These are phyloP conservation scores for Septoria petroselini DNA, from an alignment of 2,329 filamentous ascomycete species.

Conservation along the genomic window DNA sequence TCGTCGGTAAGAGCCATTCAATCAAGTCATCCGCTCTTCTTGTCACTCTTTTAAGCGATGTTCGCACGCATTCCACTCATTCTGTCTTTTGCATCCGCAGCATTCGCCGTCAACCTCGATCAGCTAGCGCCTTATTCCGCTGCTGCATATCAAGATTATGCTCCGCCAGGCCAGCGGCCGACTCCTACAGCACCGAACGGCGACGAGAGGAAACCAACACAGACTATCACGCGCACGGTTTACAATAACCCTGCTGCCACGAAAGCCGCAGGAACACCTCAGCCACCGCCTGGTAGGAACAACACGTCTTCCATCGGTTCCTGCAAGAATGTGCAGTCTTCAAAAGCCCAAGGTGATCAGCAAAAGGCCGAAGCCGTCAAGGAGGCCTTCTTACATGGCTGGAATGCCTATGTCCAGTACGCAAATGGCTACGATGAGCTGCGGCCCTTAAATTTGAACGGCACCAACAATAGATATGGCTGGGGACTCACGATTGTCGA, in stretches of 20 bases:
- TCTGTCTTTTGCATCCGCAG: conserved; percentile 2
- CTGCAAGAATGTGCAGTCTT: conserved; percentile 22
- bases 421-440: conserved; percentile 38
- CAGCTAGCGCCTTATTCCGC: conserved; percentile 1
- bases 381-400: conserved; percentile 22
- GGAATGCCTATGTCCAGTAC: conserved; percentile 22
- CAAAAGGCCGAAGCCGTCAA: conserved; percentile 19
- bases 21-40: conserved; percentile 9
- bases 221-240: conserved; percentile 3
- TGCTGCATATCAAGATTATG: too few relatives aligned
- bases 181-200: conserved; percentile 8
- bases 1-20: neutral
- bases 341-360: conserved; percentile 3
- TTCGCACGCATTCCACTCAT: conserved; percentile 14
- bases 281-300: neutral
- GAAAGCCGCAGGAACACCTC: neutral
- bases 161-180: neutral
- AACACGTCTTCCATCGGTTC: conserved; percentile 2
- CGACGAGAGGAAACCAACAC: neutral
- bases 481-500: conserved; percentile 33
- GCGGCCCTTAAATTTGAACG: conserved; percentile 16
- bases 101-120: conserved; percentile 1
- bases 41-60: conserved; percentile 7
- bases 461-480: conserved; percentile 23
- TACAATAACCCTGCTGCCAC: conserved; percentile 1